These are phyloP conservation scores for Anaeromyces robustus DNA, from an alignment of 192 early-diverging fungal species.

Conservation along the genomic window DNA sequence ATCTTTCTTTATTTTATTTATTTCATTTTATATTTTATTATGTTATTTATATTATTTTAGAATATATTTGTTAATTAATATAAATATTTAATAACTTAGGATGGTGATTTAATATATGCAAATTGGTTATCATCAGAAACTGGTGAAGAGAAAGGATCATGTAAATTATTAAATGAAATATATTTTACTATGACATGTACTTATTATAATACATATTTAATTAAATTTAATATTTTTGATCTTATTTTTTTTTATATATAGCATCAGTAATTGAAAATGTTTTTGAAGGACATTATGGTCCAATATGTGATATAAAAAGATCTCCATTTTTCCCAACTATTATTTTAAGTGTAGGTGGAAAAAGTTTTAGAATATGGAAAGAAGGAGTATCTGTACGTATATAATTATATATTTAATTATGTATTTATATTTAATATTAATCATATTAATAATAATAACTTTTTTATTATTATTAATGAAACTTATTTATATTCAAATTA, in stretches of 20 bases:
- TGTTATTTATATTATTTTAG: background rate
- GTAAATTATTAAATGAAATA: too few species aligned
- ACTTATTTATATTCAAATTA: background rate
- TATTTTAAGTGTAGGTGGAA: slow-evolving; percentile 36
- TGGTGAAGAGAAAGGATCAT: slow-evolving; percentile 35
- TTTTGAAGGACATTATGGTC: slow-evolving; percentile 28
- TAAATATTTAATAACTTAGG: slow-evolving; percentile 8
- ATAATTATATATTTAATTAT: background rate
- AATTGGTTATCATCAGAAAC: slow-evolving; percentile 41
- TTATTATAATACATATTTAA: too few species aligned
- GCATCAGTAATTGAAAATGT: slow-evolving; percentile 33
- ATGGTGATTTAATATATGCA: slow-evolving; percentile 42
- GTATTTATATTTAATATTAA: background rate
- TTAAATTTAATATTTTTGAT: too few species aligned
- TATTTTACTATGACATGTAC: too few species aligned
- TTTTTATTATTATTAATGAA: background rate
- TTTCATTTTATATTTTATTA: too few species aligned
- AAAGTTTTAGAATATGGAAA: slow-evolving; percentile 44
- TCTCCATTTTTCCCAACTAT: slow-evolving; percentile 48
- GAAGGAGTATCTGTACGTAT: slow-evolving; percentile 22
- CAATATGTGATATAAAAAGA: slow-evolving; percentile 35
- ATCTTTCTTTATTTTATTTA: too few species aligned
- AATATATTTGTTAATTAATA: background rate
- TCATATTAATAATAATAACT: background rate
- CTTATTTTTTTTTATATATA: slow-evolving; percentile 2